Percentiles rank a stretch among this genome's conserved stretches.
phyloP scores from a whole-genome alignment of 768 basidiomycete genomes.

The Dendrothele bispora region DNA sequence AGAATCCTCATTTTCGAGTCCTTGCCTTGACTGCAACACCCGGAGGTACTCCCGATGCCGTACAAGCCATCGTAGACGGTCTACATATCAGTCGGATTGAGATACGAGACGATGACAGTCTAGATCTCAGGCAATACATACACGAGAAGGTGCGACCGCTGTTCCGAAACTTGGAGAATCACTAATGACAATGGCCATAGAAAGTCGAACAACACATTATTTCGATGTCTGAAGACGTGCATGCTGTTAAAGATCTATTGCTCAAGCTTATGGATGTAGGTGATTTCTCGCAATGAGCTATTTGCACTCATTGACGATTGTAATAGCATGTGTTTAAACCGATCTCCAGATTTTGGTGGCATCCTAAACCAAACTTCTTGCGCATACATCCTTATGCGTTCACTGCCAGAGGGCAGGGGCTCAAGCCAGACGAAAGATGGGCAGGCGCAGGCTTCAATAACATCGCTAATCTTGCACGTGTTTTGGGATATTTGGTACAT shows the following conservation, averaged over 20 bases:
- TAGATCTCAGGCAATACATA: conserved; percentile 84
- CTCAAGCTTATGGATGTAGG: conserved; percentile 74
- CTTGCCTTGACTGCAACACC: conserved; percentile 96
- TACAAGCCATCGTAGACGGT: conserved; percentile 88
- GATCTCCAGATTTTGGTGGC: conserved; percentile 46
- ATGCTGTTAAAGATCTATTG: conserved; percentile 65
- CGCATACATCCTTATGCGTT: conserved; percentile 67
- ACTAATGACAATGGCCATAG: conserved; percentile 24
- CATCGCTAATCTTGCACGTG: conserved; percentile 57
- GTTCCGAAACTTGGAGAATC: too few relatives aligned
- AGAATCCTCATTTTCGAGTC: conserved; percentile 91
- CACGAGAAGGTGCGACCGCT: conserved; percentile 82
- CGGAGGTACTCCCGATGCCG: conserved; percentile 79
- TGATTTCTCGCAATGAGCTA: conserved; percentile 1
- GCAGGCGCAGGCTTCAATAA: conserved; percentile 9
- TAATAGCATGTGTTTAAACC: conserved; percentile 35
- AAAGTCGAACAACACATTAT: conserved; percentile 79
- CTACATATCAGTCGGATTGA: conserved; percentile 95
- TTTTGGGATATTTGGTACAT: conserved; percentile 86
- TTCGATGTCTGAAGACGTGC: conserved; percentile 65
- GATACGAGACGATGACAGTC: conserved; percentile 86
- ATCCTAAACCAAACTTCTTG: conserved; percentile 43
- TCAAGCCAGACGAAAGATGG: conserved; percentile 20
- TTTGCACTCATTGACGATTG: conserved; percentile 29
- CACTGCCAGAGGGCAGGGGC: too few relatives aligned